Percentiles rank a stretch among this genome's conserved stretches.
Evolutionary conservation across 176 grass and related monocot genomes (phyloP).

Genomic region (Rhynchospora pubera): DNA sequence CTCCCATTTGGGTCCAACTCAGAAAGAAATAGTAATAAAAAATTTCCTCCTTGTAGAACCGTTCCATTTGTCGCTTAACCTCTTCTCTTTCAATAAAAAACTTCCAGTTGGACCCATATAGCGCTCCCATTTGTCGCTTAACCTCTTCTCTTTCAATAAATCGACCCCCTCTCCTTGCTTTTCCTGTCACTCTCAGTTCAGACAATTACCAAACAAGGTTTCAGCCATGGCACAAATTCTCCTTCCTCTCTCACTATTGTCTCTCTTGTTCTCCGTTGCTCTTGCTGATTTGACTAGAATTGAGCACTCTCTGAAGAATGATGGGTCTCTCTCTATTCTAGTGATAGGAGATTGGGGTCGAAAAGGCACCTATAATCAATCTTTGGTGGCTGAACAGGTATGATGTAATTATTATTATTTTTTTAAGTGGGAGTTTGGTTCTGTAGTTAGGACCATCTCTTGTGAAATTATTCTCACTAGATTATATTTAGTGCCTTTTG

Average conservation of each 20-base stretch:
- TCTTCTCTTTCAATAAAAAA: no score
- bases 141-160: not conserved
- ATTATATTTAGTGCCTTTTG: not conserved
- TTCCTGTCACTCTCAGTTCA: not conserved
- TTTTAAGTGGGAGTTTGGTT: not conserved
- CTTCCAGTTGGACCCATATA: not conserved
- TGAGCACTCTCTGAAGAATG: slow-evolving; percentile 38
- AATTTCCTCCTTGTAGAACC: not conserved
- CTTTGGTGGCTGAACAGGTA: slow-evolving; percentile 54
- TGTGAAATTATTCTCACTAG: not conserved
- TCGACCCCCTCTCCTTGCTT: not conserved
- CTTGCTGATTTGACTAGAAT: slow-evolving; percentile 36
- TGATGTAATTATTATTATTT: not conserved
- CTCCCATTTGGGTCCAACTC: no score
- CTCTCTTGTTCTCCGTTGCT: not conserved
- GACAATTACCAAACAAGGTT: not conserved
- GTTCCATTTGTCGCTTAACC: no score
- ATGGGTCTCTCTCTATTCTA: slow-evolving; percentile 47
- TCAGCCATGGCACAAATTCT: slow-evolving; percentile 1
- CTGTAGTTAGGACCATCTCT: not conserved
- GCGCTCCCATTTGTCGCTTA: not conserved
- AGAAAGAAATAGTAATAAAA: not conserved
- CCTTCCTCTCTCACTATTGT: not conserved
- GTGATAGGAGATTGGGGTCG: slow-evolving; percentile 69
- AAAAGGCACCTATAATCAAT: slow-evolving; percentile 63